Base-by-base conservation (phyloP, 176 grass and related monocot species). In the Raddia distichophylla region DNA sequence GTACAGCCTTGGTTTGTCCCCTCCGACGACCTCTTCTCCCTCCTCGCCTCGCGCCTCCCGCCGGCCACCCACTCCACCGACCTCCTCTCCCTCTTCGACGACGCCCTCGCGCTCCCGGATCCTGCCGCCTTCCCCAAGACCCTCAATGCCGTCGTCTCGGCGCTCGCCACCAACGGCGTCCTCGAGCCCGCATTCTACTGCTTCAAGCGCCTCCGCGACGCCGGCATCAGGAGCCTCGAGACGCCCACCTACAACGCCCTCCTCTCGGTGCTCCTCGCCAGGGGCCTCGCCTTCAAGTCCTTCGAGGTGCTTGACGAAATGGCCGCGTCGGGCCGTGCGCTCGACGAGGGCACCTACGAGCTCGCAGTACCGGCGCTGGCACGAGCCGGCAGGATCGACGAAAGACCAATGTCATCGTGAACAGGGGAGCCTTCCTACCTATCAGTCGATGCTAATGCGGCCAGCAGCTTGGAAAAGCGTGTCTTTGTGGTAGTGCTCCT, bases 251-350 rank as follows among this genome's bases (percentile, higher is more conserved):
- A 75, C 67, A 98, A 98, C 76, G 90, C 93, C 51, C 78, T 98
- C 22, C 91, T 98, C 20, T 95, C 93, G 61, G 88, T 98, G 67
- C 90, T 98, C 32, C 75, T 98, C 22, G 56, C 83, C 63, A 93
- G 94, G 73, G 96, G 96, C 51, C 85, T 98, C 19, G 82, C 90
- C 53, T 98, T 88, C 75, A 98, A 98, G 73, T 90, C 93, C 34
- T 98, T 98, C 80, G 93, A 95, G 75, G 92, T 95, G 61, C 91
- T 95, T 15, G 91, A 98, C 32, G 86, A 91, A 63, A 95, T 95
- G 93, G 69, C 86, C 5, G 52, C 75, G 1, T 86, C 82, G 7
- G 81, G 80, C 35, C 84, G 88, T 47, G 53, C 79, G 16, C 86
- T 93, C 1, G 89, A 95, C 73, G 61, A 70, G 68, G 75, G 70